Conservation (phyloP, 2,329 filamentous ascomycete species). For the Exophiala sideris region DNA sequence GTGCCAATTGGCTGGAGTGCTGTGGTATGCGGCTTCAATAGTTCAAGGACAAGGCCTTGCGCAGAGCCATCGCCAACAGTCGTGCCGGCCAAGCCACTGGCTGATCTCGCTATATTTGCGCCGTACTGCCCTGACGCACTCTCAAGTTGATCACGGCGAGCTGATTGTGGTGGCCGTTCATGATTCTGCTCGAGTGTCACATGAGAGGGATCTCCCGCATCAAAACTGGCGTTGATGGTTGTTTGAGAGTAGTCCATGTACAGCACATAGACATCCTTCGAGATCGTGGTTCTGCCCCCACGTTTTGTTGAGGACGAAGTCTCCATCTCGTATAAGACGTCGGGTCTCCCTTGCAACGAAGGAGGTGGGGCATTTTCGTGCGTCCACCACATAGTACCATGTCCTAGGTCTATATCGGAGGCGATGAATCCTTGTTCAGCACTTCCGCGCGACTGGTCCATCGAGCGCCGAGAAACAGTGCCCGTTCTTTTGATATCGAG, state of each 20-base stretch:
- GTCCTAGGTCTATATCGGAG: slow-evolving; percentile 75
- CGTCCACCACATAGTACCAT: slow-evolving; percentile 80
- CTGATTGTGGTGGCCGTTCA: slow-evolving; percentile 72
- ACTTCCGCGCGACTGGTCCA: slow-evolving; percentile 71
- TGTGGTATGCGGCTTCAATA: slow-evolving; percentile 69
- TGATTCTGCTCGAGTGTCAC: slow-evolving; percentile 80
- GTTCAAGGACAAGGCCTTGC: slow-evolving; percentile 70
- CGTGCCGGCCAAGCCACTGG: slow-evolving; percentile 69
- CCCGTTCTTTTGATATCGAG: slow-evolving; percentile 59
- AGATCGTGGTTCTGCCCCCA: slow-evolving; percentile 67
- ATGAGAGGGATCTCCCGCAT: slow-evolving; percentile 69
- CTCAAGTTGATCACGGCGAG: slow-evolving; percentile 92
- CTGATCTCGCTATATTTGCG: slow-evolving; percentile 64
- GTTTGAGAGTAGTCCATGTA: slow-evolving; percentile 98
- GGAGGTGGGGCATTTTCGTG: slow-evolving; percentile 76
- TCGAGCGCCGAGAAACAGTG: slow-evolving; percentile 57
- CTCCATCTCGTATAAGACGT: slow-evolving; percentile 78
- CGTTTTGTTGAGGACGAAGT: slow-evolving; percentile 68
- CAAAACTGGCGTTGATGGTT: slow-evolving; percentile 74
- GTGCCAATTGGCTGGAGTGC: slow-evolving; percentile 82
- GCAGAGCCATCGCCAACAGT: slow-evolving; percentile 83
- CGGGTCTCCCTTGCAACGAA: slow-evolving; percentile 73
- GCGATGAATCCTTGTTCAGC: slow-evolving; percentile 82
- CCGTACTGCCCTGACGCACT: slow-evolving; percentile 78
- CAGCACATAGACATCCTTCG: slow-evolving; percentile 79